Base-by-base conservation (phyloP, 768 basidiomycete genomes). In the Naematelia aurantialba region DNA sequence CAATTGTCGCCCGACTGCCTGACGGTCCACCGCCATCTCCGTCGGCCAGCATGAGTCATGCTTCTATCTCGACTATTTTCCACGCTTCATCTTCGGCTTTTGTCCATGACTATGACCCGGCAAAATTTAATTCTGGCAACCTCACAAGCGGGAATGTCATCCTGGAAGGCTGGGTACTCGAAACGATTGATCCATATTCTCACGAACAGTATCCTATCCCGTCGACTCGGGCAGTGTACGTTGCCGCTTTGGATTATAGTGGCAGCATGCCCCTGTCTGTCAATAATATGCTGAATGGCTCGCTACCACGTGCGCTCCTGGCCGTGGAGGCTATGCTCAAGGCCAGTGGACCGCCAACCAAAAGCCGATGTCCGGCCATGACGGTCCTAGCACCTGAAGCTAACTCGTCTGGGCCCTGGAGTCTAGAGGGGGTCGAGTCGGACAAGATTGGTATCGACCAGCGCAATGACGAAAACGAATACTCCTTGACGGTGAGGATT, bases 141-240 rank as follows among this genome's bases (percentile, higher is more conserved):
- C 81, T 90, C 8, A 89, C 90, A 0, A 80, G 89, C 14, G 94
- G 91, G 1, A 84, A 88, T 13, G 80, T 91, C 30, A 86, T 89
- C 64, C 79, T 99, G 4, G 92, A 97, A 69, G 94, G 89, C 1
- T 99, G 96, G 96, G 85, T 94, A 29, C 78, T 96, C 68, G 92
- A 99, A 79, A 97, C 94, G 2, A 83, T 98, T 48, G 94, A 98
- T 71, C 92, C 93, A 0, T 97, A 97, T 66, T 88, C 90, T 22
- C 87, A 86, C 60, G 91, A 94, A 77, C 91, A 90, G 63, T 94
- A 91, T 71, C 84, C 90, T 12, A 94, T 98, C 46, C 96, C 93
- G 0, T 96, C 91, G 2, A 90, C 92, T 39, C 79, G 88, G 48
- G 93, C 90, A 75, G 91, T 88, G 45, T 82, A 89, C 57, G 80